Evolutionary conservation across 768 basidiomycete species (phyloP), one percentile per base, ranked within the genome.

Genomic region (Macrocybe gigantea): DNA sequence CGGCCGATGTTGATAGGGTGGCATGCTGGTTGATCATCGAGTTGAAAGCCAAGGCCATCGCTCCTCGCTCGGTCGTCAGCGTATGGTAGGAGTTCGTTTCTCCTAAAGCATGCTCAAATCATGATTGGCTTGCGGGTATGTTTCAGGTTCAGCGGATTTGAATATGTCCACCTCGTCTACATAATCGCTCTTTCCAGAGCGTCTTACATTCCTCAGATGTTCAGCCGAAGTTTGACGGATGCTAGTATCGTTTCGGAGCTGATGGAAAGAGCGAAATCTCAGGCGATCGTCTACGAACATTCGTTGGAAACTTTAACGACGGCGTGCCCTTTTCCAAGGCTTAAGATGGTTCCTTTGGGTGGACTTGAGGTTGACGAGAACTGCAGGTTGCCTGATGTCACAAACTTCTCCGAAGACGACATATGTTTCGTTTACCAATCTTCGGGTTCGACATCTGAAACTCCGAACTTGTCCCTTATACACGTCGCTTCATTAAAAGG

Each of bases 121-220:
- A 1, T 22, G 22, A 22, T 22, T 22, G 4, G 22, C 22, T 22
- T 22, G 22, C 22, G 22, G 22, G 22, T 22, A 22, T 22, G 22
- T 22, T 22, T 22, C 22, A 85, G 84, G 83, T 62, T 85, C 9
- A 71, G 75, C 15, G 83, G 83, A 7, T 76, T 76, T 62, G 70
- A 76, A 29, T 85, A 85, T 58, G 62, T 66, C 33, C 83, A 85
- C 55, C 74, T 78, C 33, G 64, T 83, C 31, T 74, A 80, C 47
- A 77, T 85, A 50, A 83, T 83, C 54, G 78, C 77, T 42, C 64
- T 85, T 49, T 75, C 80, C 3, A 68, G 81, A 53, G 81, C 81
- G 12, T 81, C 83, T 2, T 85, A 78, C 58, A 63, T 83, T 50
- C 84, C 83, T 0, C 84, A 85, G 50, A 64, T 84, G 31, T 82